Evolutionary conservation across 306 rosid species (phyloP), one percentile per base, ranked within the genome.

Genomic region (Cicer yamashitae): DNA sequence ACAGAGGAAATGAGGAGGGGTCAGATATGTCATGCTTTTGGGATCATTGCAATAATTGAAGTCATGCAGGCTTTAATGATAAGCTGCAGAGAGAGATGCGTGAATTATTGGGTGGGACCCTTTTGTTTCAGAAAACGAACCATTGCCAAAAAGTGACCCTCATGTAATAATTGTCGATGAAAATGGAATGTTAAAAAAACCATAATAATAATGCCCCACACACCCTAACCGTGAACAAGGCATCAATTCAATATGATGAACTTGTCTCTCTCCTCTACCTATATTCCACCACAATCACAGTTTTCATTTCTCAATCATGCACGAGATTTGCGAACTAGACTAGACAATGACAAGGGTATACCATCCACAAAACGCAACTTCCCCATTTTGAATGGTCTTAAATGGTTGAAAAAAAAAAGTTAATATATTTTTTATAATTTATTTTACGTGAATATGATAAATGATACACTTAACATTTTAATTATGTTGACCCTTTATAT

Each of bases 1-100:
- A 78, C 44, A 86, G 92, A 76, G 76, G 87, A 83, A 78, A 84
- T 78, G 89, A 84, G 66, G 78, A 77, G 89, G 89, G 91, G 97
- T 86, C 87, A 87, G 97, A 89, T 73, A 68, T 94, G 97, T 88
- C 94, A 91, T 88, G 94, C 98, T 94, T 89, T 91, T 88, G 91
- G 98, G 98, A 91, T 94, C 96, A 86, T 88, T 87, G 97, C 96
- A 91, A 91, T 91, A 58, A 94, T 94, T 94, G 98, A 94, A 91
- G 77, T 86, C 86, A 89, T 88, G 97, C 98, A 89, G 90, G 89
- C 96, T 93, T 93, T 90, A 88, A 93, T 89, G 89, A 89, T 89
- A 87, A 80, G 87, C 77, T 85, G 79, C 82, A 85, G 83, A 65
- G 72, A 65, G 69, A 65, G 85, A 82, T 74, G 82, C 46, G 54